phyloP scores from a whole-genome alignment of 345 rosid species.

The Dovyalis caffra region DNA sequence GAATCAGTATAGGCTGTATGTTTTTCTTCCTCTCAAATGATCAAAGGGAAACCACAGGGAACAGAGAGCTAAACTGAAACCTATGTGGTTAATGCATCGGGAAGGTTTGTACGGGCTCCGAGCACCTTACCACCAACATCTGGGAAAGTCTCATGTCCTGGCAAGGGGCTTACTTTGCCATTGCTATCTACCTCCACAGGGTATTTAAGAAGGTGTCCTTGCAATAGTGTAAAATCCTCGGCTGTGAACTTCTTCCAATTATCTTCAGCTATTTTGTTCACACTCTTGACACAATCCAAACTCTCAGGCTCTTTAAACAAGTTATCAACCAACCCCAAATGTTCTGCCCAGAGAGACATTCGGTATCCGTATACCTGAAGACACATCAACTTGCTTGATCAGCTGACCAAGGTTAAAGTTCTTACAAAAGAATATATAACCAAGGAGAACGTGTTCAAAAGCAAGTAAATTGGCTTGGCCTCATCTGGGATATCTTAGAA shows the following conservation, averaged over 20 bases:
- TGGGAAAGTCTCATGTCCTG: constrained; percentile 66
- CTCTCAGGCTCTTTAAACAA: constrained; percentile 54
- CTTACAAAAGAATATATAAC: background rate
- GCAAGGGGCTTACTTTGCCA: constrained; percentile 56
- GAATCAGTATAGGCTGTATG: background rate
- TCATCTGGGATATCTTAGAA: background rate
- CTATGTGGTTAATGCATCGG: constrained; percentile 69
- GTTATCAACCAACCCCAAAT: constrained; percentile 48
- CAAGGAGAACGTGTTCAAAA: background rate
- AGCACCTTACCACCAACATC: constrained; percentile 84
- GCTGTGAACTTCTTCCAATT: constrained; percentile 64
- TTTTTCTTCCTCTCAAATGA: too few species aligned
- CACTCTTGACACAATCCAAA: constrained; percentile 53
- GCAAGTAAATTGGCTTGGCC: background rate
- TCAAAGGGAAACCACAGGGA: background rate
- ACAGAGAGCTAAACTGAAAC: background rate
- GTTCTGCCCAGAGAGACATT: constrained; percentile 94
- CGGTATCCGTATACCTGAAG: constrained; percentile 73
- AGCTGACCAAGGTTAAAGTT: background rate
- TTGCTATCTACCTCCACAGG: constrained; percentile 51
- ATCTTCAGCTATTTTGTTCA: constrained; percentile 65
- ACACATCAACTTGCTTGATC: background rate
- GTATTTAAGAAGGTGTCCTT: constrained; percentile 72
- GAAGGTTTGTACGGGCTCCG: constrained; percentile 64
- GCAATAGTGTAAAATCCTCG: constrained; percentile 42